Evolutionary conservation across 2,329 filamentous ascomycete genomes (phyloP), one percentile per base, ranked within the genome.

Genomic region (Exserohilum rostratum): DNA sequence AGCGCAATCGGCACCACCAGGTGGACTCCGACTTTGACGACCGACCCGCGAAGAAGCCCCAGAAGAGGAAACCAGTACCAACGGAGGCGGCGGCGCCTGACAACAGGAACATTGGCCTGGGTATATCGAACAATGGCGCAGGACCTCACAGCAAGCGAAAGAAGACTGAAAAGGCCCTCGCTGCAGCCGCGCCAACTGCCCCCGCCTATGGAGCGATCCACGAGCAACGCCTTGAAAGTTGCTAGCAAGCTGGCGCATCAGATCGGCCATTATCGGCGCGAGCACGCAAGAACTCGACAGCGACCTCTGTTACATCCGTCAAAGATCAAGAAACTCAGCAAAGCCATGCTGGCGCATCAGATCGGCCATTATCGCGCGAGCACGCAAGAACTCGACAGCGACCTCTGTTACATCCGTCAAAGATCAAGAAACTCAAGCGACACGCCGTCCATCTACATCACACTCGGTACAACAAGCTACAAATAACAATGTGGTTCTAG

Each of bases 21-120:
- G 82, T 84, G 30, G 91, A 96, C 59, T 90, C 89, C 0, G 91
- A 96, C 66, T 87, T 88, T 60, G 91, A 96, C 62, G 91, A 96
- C 46, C 73, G 78, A 33, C 74, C 67, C 0, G 69, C 75, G 44
- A 95, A 91, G 79, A 91, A 90, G 73, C 71, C 72, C 57, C 82
- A 82, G 27, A 81, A 80, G 57, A 83, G 88, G 48, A 91, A 89
- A 68, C 63, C 65, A 7, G 79, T 81, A 5, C 82, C 81, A 31
- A 83, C 88, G 35, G 74, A 80, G 2, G 66, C 76, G 31, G 70
- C 73, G 18, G 78, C 73, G 39, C 50, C 65, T 15, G 74, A 76
- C 33, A 62, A 63, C 22, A 74, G 76, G 18, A 71, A 79, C 45
- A 77, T 87, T 31, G 89, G 89, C 2, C 77, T 91, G 31, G 89